A percentile compares a stretch with the other conserved stretches of the same genome.
phyloP scores from a whole-genome alignment of 2,329 filamentous ascomycete genomes.

The Colletotrichum chrysophilum region DNA sequence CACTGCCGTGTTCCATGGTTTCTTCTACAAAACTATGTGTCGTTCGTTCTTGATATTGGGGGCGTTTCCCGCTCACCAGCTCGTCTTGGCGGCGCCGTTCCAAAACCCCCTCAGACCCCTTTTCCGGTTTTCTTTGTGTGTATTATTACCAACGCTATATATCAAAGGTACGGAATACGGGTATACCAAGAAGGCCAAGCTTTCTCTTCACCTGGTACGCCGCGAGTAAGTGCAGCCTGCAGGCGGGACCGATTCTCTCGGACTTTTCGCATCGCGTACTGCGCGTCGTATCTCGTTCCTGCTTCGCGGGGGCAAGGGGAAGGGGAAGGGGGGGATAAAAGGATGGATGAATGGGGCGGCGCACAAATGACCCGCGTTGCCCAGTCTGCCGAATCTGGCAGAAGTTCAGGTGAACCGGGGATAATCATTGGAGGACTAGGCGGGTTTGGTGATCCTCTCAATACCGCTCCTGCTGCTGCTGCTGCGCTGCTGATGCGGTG shows the following conservation, averaged over 20 bases:
- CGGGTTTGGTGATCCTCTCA: not conserved
- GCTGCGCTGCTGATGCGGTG: not conserved
- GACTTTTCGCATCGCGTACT: not conserved
- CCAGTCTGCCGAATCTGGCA: slow-evolving; percentile 63
- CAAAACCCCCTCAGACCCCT: not conserved
- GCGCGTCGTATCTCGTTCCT: not conserved
- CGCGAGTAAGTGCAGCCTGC: not conserved
- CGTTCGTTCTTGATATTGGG: not conserved
- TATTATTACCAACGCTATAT: not conserved
- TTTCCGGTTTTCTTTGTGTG: not conserved
- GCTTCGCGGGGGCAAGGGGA: not conserved
- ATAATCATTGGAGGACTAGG: slow-evolving; percentile 3
- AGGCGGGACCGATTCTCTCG: not conserved
- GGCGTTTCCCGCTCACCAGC: not conserved
- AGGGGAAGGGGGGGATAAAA: slow-evolving; percentile 54
- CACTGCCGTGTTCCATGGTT: no score
- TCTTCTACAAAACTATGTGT: not conserved
- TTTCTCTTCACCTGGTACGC: not conserved
- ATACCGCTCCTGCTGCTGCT: no score
- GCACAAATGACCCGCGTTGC: slow-evolving; percentile 83
- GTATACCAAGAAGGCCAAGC: not conserved
- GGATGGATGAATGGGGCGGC: slow-evolving; percentile 44
- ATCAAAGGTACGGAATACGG: not conserved
- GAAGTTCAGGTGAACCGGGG: not conserved
- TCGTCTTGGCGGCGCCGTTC: not conserved